Evolutionary conservation across 2,329 filamentous ascomycete species (phyloP), one percentile per base, ranked within the genome.

Genomic region (Colletotrichum cuscutae): DNA sequence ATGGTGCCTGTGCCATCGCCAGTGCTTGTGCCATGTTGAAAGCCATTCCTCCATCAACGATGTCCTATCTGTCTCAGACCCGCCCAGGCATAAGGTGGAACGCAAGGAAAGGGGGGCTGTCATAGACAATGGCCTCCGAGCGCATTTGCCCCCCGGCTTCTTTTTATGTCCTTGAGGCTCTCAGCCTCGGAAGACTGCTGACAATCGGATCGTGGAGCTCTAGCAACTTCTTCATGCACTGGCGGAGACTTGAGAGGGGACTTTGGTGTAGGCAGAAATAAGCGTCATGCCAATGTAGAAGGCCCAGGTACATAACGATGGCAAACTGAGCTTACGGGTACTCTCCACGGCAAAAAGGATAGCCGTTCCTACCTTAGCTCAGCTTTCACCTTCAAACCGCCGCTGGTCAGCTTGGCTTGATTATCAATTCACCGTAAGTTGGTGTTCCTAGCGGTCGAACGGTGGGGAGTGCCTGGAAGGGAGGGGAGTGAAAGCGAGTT

Each of bases 381-480:
- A 57, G 60, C 61, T 28, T 28, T 65, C 35, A 35, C n/a, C 26
- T 46, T 46, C 57, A 59, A 30, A 54, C 53, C 19, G 28, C 11
- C 58, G 42, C 4, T 22, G 15, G 52, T 24, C n/a, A 58, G 68
- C 46, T 35, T 66, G 62, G 56, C 60, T 65, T 73, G 72, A 74
- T 74, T 70, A 74, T 70, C 72, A 70, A 74, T 73, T 57, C 57
- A 56, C 59, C 58, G 54, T 63, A 72, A 59, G 53, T 65, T 62
- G 52, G 30, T 62, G 49, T 46, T 53, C 30, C 53, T 56, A 56
- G 52, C 58, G 52, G 37, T 24, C 58, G 46, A 69, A 69, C 53
- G 53, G 53, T 64, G 66, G 69, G 60, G 13, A 53, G 56, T 67
- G 30, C 68, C 57, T 65, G 30, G 11, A 63, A 62, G 32, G 68